Base-by-base conservation (phyloP, 2,329 filamentous ascomycete genomes). In the Ilyonectria mors-panacis region DNA sequence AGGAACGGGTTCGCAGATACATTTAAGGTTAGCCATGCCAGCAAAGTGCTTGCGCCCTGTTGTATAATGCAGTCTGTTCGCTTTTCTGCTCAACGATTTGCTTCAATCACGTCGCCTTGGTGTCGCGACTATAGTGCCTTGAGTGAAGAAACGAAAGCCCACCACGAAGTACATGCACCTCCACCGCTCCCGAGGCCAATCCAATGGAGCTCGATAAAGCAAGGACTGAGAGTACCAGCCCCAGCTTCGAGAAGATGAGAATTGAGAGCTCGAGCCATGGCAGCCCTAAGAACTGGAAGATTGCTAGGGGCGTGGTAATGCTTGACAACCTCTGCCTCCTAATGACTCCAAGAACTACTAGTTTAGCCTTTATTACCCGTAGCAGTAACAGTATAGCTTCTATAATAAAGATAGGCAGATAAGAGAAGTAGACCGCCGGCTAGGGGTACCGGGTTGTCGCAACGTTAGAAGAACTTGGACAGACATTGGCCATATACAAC, bases 1-100 rank as follows among this genome's bases (percentile, higher is more conserved):
- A 39, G 35, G 35, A 13, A 39, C 35, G 35, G 12, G 35, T 17
- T 39, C 15, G 35, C 35, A 39, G 35, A 17, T 12, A 39, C 13
- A 17, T 39, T 39, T 1, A 39, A 39, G 35, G 35, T 39, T 4
- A 39, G 35, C 35, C 35, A 39, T 39, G 35, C 35, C 15, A 15
- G 35, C 13, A 39, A 39, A 39, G 35, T 39, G 35, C 35, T 39
- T 39, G 13, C 13, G 48, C 3, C 33, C 9, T 53, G 17, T 30
- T 35, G 23, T 28, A 35, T 26, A 26, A 53, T 53, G 48, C 26
- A 33, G 19, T n/a, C 28, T 33, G 17, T 53, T 28, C 23, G 10
- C 48, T 53, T 53, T 53, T 33, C 48, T 28, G 17, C 48, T 28
- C 48, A 53, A 17, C 48, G 23, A 53, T 53, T 53, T 33, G 26